Evolutionary conservation across 2,329 filamentous ascomycete genomes (phyloP), one percentile per base, ranked within the genome.

Genomic region (Penicillium paneum): DNA sequence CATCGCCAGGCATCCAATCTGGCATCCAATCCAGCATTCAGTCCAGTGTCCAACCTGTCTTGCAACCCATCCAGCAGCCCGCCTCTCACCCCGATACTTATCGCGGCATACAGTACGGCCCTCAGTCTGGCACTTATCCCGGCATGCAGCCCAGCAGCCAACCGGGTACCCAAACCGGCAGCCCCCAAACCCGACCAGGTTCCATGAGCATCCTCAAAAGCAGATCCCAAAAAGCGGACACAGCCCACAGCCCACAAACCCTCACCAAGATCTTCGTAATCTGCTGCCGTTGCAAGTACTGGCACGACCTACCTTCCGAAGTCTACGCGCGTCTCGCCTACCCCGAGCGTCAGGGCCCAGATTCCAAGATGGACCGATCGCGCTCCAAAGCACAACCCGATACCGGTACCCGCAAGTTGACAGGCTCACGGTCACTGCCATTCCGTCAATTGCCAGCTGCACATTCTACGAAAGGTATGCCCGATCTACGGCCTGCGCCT

Each of bases 221-320:
- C 40, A 63, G 52, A 32, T 49, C 57, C 35, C 58, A 60, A 49
- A 59, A 56, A 24, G n/a, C 46, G 15, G 65, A 56, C 26, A 10
- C 40, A 19, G 34, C 49, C 17, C 52, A 47, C 24, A 54, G 60
- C 21, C 59, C 61, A 28, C 64, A 68, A 48, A 48, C 65, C 10
- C 56, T 76, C 39, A 63, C 64, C 24, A 77, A 76, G 51, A 53
- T 74, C 12, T 76, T 77, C 52, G 72, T 76, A 17, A 74, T 77
- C 38, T 77, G 74, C 56, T 77, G 74, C 55, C 64, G 68, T 49
- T 77, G 74, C 65, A 71, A 69, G 42, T 72, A 69, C 57, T 77
- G 74, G 74, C 74, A 77, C 55, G 73, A 76, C 48, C 66, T 75
- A 56, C 74, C 74, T 2, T 69, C 72, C 12, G 68, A 72, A 31